These are phyloP conservation scores for Periconia macrospinosa DNA, from an alignment of 2,329 filamentous ascomycete genomes.

Conservation along the genomic window DNA sequence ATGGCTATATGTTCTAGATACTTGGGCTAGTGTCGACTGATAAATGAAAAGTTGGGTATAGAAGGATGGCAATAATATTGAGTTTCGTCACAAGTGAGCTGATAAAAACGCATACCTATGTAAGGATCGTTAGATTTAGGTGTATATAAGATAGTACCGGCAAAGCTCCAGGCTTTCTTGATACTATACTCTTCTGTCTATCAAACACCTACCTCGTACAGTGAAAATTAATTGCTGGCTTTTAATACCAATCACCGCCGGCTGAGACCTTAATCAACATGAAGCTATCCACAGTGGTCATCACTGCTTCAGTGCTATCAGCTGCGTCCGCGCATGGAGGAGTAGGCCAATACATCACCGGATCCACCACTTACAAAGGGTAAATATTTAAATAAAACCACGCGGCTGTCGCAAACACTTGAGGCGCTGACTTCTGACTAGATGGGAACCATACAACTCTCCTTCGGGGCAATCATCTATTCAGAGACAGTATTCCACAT, in stretches of 20 bases:
- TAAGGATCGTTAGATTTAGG: conserved; percentile 6
- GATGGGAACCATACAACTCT: conserved; percentile 30
- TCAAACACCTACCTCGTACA: neutral
- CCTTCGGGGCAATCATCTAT: conserved; percentile 27
- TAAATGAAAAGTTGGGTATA: conserved; percentile 2
- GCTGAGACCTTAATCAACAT: conserved; percentile 14
- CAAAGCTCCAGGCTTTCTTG: neutral
- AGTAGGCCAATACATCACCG: conserved; percentile 29
- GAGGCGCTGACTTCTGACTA: conserved; percentile 13
- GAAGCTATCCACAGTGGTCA: conserved; percentile 21
- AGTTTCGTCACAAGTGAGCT: neutral
- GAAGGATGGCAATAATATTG: conserved; percentile 7
- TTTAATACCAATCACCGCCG: neutral
- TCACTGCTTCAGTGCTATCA: conserved; percentile 22
- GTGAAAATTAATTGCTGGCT: neutral
- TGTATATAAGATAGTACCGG: neutral
- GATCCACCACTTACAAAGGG: conserved; percentile 26
- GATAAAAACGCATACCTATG: conserved; percentile 1
- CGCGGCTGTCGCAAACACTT: neutral
- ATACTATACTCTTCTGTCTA: conserved; percentile 1
- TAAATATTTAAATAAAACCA: conserved; percentile 3
- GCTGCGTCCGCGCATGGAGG: conserved; percentile 29
- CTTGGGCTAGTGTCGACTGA: no score
- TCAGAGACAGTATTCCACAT: conserved; percentile 32
- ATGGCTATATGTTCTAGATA: neutral